Conservation (phyloP, 345 rosid species). For the Aethionema arabicum region DNA sequence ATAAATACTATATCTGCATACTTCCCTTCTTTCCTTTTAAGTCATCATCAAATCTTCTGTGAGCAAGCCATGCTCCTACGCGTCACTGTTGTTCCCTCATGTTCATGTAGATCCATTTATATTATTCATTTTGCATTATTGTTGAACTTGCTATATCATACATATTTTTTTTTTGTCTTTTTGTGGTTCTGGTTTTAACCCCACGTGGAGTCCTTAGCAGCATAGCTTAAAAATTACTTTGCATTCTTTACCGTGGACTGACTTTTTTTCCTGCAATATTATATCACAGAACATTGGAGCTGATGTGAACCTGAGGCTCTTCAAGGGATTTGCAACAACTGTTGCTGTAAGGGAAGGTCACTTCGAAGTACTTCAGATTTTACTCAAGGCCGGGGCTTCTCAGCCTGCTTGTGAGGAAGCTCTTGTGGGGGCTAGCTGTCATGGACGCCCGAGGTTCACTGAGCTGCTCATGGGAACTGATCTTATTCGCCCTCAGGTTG, state of each 20-base stretch:
- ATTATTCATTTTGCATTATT: conserved; percentile 36
- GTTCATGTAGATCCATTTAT: conserved; percentile 25
- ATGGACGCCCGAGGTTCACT: conserved; percentile 64
- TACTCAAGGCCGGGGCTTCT: conserved; percentile 86
- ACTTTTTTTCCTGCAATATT: conserved; percentile 8
- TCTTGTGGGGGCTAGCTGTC: conserved; percentile 75
- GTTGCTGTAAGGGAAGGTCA: conserved; percentile 92
- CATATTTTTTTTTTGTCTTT: conserved; percentile 18
- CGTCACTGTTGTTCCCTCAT: conserved; percentile 38
- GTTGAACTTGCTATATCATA: conserved; percentile 18
- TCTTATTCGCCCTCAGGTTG: conserved; percentile 76
- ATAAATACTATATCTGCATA: conserved; percentile 29
- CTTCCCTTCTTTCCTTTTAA: conserved; percentile 26
- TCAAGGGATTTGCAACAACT: conserved; percentile 90
- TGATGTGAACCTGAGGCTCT: conserved; percentile 90
- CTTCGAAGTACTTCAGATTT: conserved; percentile 75
- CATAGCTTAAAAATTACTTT: not conserved
- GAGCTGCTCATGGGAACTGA: conserved; percentile 86
- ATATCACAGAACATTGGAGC: conserved; percentile 77
- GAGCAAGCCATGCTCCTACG: conserved; percentile 36
- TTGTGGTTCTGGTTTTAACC: conserved; percentile 23
- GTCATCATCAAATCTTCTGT: conserved; percentile 29
- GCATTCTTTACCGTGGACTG: conserved; percentile 16
- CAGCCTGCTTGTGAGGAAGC: conserved; percentile 98
- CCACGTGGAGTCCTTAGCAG: conserved; percentile 27